Evolutionary conservation across 2,329 filamentous ascomycete genomes (phyloP).

Genomic region (Talaromyces pinophilus): DNA sequence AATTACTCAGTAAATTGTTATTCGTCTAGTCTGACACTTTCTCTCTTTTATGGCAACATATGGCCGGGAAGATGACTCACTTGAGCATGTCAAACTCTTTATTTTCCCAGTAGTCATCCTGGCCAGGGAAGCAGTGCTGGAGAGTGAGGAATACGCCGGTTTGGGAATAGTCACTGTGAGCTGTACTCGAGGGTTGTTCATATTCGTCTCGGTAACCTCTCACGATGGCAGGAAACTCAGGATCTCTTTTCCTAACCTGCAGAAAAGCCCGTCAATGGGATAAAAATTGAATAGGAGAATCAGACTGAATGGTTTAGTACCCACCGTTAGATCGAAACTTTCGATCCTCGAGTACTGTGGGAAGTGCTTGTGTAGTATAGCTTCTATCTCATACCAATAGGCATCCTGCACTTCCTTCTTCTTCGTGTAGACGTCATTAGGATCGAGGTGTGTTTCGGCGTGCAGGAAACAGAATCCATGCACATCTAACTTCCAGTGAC

Average conservation of each 20-base stretch:
- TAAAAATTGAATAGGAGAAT: background rate
- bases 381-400: constrained; percentile 15
- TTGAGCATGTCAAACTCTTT: constrained; percentile 18
- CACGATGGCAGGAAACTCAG: constrained; percentile 10
- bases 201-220: constrained; percentile 11
- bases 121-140: constrained; percentile 13
- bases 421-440: constrained; percentile 13
- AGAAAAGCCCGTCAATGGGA: background rate
- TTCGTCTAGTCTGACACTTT: background rate
- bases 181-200: constrained; percentile 13
- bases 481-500: constrained; percentile 14
- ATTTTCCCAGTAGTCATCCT: constrained; percentile 11
- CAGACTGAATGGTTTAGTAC: background rate
- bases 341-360: constrained; percentile 15
- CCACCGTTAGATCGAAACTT: constrained; percentile 10
- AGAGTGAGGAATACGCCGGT: constrained; percentile 3
- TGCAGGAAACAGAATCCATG: constrained; percentile 14
- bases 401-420: constrained; percentile 6
- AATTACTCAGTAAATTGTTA: background rate
- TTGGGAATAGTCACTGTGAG: constrained; percentile 13
- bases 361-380: constrained; percentile 12
- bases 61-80: background rate
- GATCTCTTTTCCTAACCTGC: constrained; percentile 16
- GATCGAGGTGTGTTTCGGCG: constrained; percentile 12
- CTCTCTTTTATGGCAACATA: background rate